Evolutionary conservation across 495 filamentous ascomycete species (phyloP), one percentile per base, ranked within the genome.

Genomic region (Aspergillus hancockii): DNA sequence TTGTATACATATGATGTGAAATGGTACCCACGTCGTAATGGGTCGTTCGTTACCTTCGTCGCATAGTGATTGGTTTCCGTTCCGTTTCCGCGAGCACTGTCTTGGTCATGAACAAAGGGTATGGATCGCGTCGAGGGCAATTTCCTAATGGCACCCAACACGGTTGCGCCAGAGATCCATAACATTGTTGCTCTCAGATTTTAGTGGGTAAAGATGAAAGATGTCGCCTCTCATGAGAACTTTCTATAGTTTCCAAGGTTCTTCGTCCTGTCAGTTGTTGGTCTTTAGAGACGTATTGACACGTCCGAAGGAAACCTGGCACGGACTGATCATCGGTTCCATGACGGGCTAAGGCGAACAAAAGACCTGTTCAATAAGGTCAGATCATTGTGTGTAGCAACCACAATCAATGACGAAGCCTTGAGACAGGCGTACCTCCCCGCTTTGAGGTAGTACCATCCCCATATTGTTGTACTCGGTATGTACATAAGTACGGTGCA

Each of bases 1-100:
- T 19, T 54, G 51, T 54, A 40, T 36, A n/a, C n/a, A n/a, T n/a
- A 34, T 22, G 19, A 12, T 23, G 51, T 40, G 31, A 36, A 18
- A 13, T 7, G 3, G 28, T 23, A 19, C 23, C 32, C 51, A 54
- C 32, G 43, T 16, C 30, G 36, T 36, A 38, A 19, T 18, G 51
- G 25, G 19, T 49, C 28, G 25, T 28, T 7, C 25, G 8, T 18
- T 31, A 7, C 51, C 51, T 5, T 54, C 32, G 19, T 40, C 40
- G 32, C 19, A 54, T 14, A 23, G 8, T 21, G 5, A 8, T 22
- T 47, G 18, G 18, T 7, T 28, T 28, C 25, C 25, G 25, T 3
- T 28, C 25, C 25, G n/a, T 41, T 12, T 14, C 16, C 16, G 38
- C 16, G 14, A 41, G 38, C 3, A 14, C 5, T 41, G 12, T 41